phyloP scores from a whole-genome alignment of 495 filamentous ascomycete genomes.

The Xeromyces bisporus region DNA sequence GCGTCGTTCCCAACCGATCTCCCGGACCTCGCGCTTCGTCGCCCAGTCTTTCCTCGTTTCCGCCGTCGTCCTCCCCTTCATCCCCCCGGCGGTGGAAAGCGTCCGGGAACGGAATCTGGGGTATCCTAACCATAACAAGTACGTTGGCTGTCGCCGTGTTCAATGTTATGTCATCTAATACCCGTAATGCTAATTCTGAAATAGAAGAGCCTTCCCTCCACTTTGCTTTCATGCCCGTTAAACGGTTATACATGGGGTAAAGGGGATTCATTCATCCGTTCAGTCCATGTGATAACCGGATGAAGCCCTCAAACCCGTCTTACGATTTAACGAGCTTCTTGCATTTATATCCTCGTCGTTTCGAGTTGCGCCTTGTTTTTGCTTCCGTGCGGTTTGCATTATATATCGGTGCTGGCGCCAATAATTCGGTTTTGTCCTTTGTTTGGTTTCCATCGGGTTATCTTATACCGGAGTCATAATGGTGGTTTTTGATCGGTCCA shows the following conservation, averaged over 20 bases:
- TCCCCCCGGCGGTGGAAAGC: constrained; percentile 30
- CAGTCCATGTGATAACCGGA: too few relatives aligned
- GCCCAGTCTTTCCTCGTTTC: constrained; percentile 24
- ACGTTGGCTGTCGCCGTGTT: constrained; percentile 6
- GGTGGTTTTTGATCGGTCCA: too few relatives aligned
- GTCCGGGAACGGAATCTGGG: constrained; percentile 21
- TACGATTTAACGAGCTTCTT: too few relatives aligned
- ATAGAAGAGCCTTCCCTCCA: constrained; percentile 10
- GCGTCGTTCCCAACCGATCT: constrained; percentile 21
- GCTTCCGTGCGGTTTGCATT: too few relatives aligned
- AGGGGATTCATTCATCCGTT: too few relatives aligned
- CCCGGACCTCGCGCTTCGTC: constrained; percentile 22
- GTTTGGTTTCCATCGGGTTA: too few relatives aligned
- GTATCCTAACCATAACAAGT: constrained; percentile 23
- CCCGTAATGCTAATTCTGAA: not conserved
- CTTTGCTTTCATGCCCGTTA: constrained; percentile 33
- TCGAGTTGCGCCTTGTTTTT: too few relatives aligned
- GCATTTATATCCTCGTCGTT: too few relatives aligned
- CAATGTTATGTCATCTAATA: not conserved
- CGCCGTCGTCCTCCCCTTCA: constrained; percentile 28
- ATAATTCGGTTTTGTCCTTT: too few relatives aligned
- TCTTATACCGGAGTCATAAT: too few relatives aligned
- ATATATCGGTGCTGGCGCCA: too few relatives aligned
- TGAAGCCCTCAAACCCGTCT: too few relatives aligned
- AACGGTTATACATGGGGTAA: constrained; percentile 1